Evolutionary conservation across 1,139 yeast species (phyloP).

Genomic region (Tardiomyces depauwii): DNA sequence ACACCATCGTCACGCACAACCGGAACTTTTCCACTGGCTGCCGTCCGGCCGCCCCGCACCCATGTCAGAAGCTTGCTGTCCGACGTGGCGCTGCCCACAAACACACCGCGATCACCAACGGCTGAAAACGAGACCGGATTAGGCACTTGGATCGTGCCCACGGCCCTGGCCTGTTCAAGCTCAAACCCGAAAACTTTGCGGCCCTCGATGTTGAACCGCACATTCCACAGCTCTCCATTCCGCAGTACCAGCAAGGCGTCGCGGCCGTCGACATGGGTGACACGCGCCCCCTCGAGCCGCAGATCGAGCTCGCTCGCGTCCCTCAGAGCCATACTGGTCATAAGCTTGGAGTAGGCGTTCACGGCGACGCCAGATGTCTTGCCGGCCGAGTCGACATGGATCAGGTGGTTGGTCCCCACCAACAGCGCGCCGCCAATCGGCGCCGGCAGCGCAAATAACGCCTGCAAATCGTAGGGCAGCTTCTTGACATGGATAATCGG

Average conservation of each 20-base stretch:
- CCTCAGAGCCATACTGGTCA: conserved; percentile 38
- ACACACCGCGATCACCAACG: conserved; percentile 15
- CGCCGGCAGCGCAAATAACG: conserved; percentile 48
- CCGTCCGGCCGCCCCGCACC: conserved; percentile 17
- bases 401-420: conserved; percentile 64
- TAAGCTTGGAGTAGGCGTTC: conserved; percentile 36
- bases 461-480: conserved; percentile 67
- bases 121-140: conserved; percentile 12
- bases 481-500: conserved; percentile 51
- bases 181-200: conserved; percentile 25
- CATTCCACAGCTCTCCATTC: conserved; percentile 39
- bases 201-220: conserved; percentile 43
- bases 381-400: conserved; percentile 80
- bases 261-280: conserved; percentile 34
- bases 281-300: conserved; percentile 45
- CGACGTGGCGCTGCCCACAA: conserved; percentile 35
- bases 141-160: neutral
- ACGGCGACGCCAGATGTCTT: conserved; percentile 55
- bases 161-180: neutral
- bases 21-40: conserved; percentile 6
- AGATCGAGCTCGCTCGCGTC: conserved; percentile 47
- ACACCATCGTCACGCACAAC: conserved; percentile 1
- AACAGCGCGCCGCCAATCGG: conserved; percentile 67
- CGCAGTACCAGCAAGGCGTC: conserved; percentile 42
- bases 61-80: conserved; percentile 32